Evolutionary conservation across 2,329 filamentous ascomycete genomes (phyloP).

Genomic region (Hirsutella minnesotensis): DNA sequence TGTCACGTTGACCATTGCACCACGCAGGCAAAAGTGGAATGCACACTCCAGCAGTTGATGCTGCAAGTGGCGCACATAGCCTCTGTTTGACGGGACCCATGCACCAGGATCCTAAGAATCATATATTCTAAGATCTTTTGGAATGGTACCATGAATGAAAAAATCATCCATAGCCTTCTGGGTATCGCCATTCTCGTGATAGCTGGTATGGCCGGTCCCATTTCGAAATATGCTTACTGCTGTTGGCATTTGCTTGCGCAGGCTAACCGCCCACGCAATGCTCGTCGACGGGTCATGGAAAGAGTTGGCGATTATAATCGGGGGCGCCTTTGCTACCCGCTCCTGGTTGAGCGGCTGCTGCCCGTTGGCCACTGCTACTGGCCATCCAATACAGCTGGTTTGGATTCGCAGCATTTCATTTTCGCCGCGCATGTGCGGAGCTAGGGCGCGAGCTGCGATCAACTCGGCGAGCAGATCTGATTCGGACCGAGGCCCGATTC

Average conservation of each 20-base stretch:
- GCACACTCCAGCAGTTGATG: too few relatives aligned
- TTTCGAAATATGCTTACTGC: background rate
- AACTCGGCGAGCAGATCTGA: background rate
- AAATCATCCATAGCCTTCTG: background rate
- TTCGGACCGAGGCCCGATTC: background rate
- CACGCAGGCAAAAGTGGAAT: too few relatives aligned
- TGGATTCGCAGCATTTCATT: constrained; percentile 1
- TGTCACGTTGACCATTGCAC: too few relatives aligned
- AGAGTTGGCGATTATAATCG: background rate
- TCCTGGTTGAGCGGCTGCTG: background rate
- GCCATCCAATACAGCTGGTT: background rate
- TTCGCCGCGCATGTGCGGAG: background rate
- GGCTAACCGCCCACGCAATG: background rate
- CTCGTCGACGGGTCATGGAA: constrained; percentile 1
- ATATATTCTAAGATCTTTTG: background rate
- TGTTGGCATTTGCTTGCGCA: constrained; percentile 1
- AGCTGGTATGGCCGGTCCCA: background rate
- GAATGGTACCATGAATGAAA: background rate
- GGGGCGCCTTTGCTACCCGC: background rate
- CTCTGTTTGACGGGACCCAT: too few relatives aligned
- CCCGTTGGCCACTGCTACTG: background rate
- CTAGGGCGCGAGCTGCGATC: background rate
- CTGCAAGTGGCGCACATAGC: too few relatives aligned
- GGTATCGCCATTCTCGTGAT: background rate
- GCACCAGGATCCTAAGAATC: too few relatives aligned